A percentile compares a stretch with the other conserved stretches of the same genome.
phyloP scores from a whole-genome alignment of 139 green algal genomes.

The Chlorella sp. region DNA sequence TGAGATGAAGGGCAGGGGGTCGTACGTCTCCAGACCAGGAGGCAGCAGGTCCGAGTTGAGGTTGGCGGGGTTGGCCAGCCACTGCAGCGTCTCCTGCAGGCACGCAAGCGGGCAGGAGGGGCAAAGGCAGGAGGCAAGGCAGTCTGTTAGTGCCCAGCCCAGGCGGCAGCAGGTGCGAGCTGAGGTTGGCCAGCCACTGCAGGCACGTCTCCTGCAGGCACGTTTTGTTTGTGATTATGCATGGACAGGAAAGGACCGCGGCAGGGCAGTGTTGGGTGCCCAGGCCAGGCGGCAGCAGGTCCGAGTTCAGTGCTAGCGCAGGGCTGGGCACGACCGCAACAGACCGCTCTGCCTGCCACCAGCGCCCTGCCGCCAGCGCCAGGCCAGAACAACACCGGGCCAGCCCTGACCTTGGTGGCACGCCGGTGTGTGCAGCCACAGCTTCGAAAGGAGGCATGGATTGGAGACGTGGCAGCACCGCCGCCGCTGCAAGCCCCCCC shows the following conservation, averaged over 20 bases:
- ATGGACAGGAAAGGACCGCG: too few relatives aligned
- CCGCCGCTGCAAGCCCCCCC: too few relatives aligned
- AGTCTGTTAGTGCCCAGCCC: neutral
- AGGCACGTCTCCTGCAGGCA: conserved; percentile 79
- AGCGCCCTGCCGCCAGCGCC: too few relatives aligned
- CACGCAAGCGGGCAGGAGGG: neutral
- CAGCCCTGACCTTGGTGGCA: conserved; percentile 69
- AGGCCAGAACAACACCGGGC: too few relatives aligned
- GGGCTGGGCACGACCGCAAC: too few relatives aligned
- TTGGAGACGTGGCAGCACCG: too few relatives aligned
- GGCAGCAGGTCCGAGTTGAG: conserved; percentile 66
- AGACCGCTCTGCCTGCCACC: too few relatives aligned
- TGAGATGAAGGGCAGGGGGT: conserved; percentile 80
- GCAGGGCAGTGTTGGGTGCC: neutral
- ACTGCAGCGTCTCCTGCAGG: conserved; percentile 81
- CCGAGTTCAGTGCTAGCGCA: neutral
- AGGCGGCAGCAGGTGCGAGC: neutral
- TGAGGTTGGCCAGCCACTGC: conserved; percentile 66
- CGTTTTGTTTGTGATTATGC: too few relatives aligned
- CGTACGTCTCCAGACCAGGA: conserved; percentile 74
- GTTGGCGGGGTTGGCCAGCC: conserved; percentile 76
- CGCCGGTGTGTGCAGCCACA: conserved; percentile 78
- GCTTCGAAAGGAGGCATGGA: too few relatives aligned
- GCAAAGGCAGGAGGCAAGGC: neutral
- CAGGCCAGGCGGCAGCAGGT: neutral